Evolutionary conservation across 2,329 filamentous ascomycete genomes (phyloP).

Genomic region (Xylariales sp.): DNA sequence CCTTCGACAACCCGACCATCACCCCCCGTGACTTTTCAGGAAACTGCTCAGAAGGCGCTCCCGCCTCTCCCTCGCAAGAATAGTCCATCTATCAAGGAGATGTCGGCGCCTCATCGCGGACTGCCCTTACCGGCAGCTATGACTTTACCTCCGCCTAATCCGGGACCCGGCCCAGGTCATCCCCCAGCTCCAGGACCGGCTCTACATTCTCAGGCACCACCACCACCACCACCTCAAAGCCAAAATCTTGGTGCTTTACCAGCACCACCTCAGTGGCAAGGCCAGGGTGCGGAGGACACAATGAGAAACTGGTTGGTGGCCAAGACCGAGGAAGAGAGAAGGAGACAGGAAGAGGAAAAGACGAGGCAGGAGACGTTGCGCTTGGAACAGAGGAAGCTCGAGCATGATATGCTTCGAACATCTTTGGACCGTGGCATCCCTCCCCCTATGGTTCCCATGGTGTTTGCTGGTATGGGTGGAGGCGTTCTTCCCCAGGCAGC

Average conservation of each 20-base stretch:
- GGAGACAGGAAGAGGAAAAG: conserved; percentile 70
- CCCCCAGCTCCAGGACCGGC: conserved; percentile 22
- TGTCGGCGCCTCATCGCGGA: conserved; percentile 66
- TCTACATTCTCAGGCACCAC: conserved; percentile 26
- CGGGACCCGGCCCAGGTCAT: conserved; percentile 25
- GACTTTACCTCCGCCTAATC: conserved; percentile 45
- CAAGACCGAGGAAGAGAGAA: conserved; percentile 68
- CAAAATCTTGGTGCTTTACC: conserved; percentile 52
- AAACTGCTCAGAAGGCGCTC: conserved; percentile 37
- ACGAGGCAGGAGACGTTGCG: conserved; percentile 60
- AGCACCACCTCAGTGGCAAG: conserved; percentile 62
- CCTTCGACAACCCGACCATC: conserved; percentile 51
- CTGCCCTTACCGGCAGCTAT: conserved; percentile 65
- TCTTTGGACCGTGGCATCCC: conserved; percentile 67
- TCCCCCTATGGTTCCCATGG: conserved; percentile 67
- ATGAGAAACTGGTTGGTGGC: conserved; percentile 69
- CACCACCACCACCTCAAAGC: conserved; percentile 30
- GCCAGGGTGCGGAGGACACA: conserved; percentile 63
- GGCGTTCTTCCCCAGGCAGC: conserved; percentile 56
- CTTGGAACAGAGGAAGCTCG: conserved; percentile 67
- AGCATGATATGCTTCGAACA: conserved; percentile 67
- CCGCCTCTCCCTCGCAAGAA: conserved; percentile 36
- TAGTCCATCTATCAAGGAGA: conserved; percentile 47
- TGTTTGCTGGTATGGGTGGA: conserved; percentile 69
- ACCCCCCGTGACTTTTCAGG: conserved; percentile 48